Base-by-base conservation (phyloP, 495 filamentous ascomycete species). In the Chlorociboria aeruginascens region DNA sequence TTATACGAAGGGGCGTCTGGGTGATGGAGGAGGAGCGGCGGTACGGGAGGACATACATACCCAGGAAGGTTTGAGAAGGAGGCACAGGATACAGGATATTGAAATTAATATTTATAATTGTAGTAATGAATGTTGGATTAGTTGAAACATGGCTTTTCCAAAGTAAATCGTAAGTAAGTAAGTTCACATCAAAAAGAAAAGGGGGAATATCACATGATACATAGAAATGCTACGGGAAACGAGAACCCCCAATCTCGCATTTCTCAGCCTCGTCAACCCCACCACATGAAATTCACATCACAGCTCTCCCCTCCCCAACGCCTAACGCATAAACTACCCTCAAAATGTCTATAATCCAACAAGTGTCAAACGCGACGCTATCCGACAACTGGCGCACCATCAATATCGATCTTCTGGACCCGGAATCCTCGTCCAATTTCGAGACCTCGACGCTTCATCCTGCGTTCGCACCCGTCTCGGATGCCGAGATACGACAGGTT, bases 351-450 rank as follows among this genome's bases (percentile, higher is more conserved):
- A 72, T 77, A 52, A 74, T 76, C 59, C 74, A 75, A 53, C 71
- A 76, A 56, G 67, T 72, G 60, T 69, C 67, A 40, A 41, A 58
- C 31, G 66, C 73, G 32, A 63, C 72, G 47, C 66, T 77, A 20
- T 59, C 61, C 61, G 74, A 77, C 56, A 71, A 70, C 72, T 95
- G 86, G 80, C 85, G 89, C 62, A 94, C 86, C 57, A 90, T 95
- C 73, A 86, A 95, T 71, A 81, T 95, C 68, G 89, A 95, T 66
- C 75, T 79, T 54, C 77, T 90, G 46, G 82, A 89, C 66, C 83
- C 87, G n/a, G 89, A 95, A 66, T 84, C 83, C 48, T 71, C 82
- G 39, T 68, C 77, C 61, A 95, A 94, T 74, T 95, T 95, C 70
- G 82, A 89, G 59, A 75, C 83, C 57, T 72, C 80, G 41, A 80